Base-by-base conservation (phyloP, 1,284 basidiomycete genomes). In the Testicularia cyperi region DNA sequence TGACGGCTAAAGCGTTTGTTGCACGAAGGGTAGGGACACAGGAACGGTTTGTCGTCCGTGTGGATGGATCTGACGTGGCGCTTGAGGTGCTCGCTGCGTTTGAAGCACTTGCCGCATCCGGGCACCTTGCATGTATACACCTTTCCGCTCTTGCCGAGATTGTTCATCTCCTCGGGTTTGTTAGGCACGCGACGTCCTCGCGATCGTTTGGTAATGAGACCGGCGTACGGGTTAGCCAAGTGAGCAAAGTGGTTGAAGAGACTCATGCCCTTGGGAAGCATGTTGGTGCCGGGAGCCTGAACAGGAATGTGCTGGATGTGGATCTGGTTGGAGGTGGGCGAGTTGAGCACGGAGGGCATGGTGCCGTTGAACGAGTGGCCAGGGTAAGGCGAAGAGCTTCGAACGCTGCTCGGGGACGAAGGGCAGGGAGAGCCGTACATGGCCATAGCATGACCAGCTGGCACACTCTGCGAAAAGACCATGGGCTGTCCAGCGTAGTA, bases 111-210 rank as follows among this genome's bases (percentile, higher is more conserved):
- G 42, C 68, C 68, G 27, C 70, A 72, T 28, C 68, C 70, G 21
- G 65, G 68, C 14, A 72, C 70, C 37, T 69, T 67, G 67, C 70
- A 72, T 13, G 66, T 69, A 53, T 70, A 71, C n/a, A 72, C 62
- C 51, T 69, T 71, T 44, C 68, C 70, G 29, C 66, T 65, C 64
- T 72, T 72, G 37, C 68, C 68, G 29, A 72, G 58, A 44, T 72
- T 71, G 52, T 61, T 65, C 53, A 72, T 60, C 60, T 71, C 68
- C 37, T 69, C 61, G 23, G 68, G 68, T 44, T 71, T 70, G 58
- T 52, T 70, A 33, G 70, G 70, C 28, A 72, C 70, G 16, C 68
- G 58, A 19, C 70, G 55, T 18, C 70, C 70, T 25, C 70, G 56
- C 15, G 66, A 67, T 15, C 68, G 55, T 51, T 71, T 71, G 22